Evolutionary conservation across 441 rosid genomes (phyloP).

Genomic region (Breynia disticha): DNA sequence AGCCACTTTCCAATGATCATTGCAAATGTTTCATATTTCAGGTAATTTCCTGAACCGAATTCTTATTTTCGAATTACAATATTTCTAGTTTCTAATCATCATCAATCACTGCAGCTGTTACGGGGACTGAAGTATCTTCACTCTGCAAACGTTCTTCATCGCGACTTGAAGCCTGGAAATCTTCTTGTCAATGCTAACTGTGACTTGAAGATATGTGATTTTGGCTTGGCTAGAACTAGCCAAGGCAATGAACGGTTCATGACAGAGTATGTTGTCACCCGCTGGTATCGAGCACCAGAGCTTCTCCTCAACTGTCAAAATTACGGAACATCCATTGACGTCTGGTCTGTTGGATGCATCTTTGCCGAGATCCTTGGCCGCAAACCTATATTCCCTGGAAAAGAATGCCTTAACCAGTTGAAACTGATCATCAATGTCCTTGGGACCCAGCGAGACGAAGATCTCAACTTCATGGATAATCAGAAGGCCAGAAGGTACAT

Average conservation of each 20-base stretch:
- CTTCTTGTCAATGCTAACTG: constrained; percentile 83
- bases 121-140: constrained; percentile 83
- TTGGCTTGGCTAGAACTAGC: constrained; percentile 66
- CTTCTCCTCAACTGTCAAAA: constrained; percentile 72
- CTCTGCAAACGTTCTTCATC: constrained; percentile 81
- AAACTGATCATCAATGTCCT: constrained; percentile 68
- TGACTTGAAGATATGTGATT: constrained; percentile 71
- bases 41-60: no score
- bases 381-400: constrained; percentile 71
- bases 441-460: constrained; percentile 72
- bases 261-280: constrained; percentile 81
- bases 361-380: constrained; percentile 78
- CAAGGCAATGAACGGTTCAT: constrained; percentile 55
- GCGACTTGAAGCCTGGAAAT: constrained; percentile 85
- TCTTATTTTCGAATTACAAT: no score
- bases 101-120: constrained; percentile 37
- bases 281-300: constrained; percentile 78
- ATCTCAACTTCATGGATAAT: constrained; percentile 61
- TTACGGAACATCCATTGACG: constrained; percentile 67
- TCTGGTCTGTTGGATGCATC: constrained; percentile 83
- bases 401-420: constrained; percentile 75
- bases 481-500: constrained; percentile 65
- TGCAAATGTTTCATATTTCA: constrained; percentile 81
- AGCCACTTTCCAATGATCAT: constrained; percentile 63
- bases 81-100: neutral